phyloP scores from a whole-genome alignment of 352 stramenopile species.

The Lagenidium giganteum region DNA sequence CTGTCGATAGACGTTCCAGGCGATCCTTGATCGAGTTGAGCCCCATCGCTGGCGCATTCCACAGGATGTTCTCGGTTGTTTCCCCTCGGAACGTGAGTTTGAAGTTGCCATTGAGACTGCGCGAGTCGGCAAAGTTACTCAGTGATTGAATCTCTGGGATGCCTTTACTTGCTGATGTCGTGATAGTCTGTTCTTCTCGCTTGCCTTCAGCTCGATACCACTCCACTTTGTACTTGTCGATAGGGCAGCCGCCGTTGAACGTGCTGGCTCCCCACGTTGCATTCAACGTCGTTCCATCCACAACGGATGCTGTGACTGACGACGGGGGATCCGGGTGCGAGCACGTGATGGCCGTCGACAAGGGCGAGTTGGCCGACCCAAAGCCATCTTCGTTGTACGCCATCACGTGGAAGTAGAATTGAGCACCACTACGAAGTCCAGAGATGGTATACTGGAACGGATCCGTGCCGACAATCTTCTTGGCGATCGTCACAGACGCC shows the following conservation, averaged over 20 bases:
- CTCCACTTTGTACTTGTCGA: constrained; percentile 73
- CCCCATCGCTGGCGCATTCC: constrained; percentile 50
- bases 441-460: constrained; percentile 72
- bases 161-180: constrained; percentile 58
- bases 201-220: constrained; percentile 61
- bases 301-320: constrained; percentile 39
- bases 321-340: constrained; percentile 37
- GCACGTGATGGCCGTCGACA: constrained; percentile 49
- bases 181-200: constrained; percentile 69
- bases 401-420: constrained; percentile 80
- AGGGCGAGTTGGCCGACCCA: constrained; percentile 44
- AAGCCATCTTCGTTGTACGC: constrained; percentile 76
- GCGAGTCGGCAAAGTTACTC: constrained; percentile 46
- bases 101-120: constrained; percentile 60
- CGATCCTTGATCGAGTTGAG: constrained; percentile 63
- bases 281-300: constrained; percentile 46
- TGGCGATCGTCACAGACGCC: constrained; percentile 53
- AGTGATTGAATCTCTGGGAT: constrained; percentile 64
- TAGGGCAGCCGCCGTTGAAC: constrained; percentile 23
- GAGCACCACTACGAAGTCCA: constrained; percentile 37
- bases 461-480: constrained; percentile 89
- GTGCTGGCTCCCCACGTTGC: constrained; percentile 42
- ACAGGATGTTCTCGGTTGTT: constrained; percentile 58
- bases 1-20: constrained; percentile 54
- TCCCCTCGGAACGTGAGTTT: constrained; percentile 58